Base-by-base conservation (phyloP, 2,329 filamentous ascomycete genomes). In the Ramichloridium luteum region DNA sequence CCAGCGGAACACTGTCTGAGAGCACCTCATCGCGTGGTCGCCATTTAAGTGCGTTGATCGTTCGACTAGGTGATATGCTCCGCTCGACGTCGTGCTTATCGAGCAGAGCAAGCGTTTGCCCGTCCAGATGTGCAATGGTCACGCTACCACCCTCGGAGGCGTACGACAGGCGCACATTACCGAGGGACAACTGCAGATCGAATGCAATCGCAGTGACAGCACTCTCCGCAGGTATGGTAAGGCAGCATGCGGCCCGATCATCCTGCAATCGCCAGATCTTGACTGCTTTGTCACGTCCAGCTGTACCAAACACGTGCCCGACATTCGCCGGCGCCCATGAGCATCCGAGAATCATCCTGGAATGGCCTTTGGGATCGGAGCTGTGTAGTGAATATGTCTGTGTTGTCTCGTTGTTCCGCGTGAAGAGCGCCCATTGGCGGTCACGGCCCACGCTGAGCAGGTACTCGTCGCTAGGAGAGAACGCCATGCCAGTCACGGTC, bases 381-480 rank as follows among this genome's bases (percentile, higher is more conserved):
- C 76, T 64, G 23, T 72, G 55, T 3, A 78, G 61, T 14, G 55
- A 58, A 48, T 80, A 94, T 10, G 50, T 52, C 4, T 50, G 52
- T 11, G 38, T 31, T 3, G 50, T 50, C 14, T 55, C 47, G 4
- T 45, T 48, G 18, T 59, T 59, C 23, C 74, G 65, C 46, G 72
- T 61, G 53, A 88, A 98, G 1, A 96, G 64, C 0, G 76, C 77
- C 85, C 88, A 98, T 56, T 93, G 83, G 9, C 90, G 68, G 56
- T 98, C 90, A 37, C 90, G 68, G 2, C 90, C 88, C 2, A 94
- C 88, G 40, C 84, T 94, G 2, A 98, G 67, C 11, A 98, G 66
- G 38, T 74, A 77, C 6, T 54, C 55, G 52, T 90, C 82, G 46
- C 88, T 78, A 0, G 57, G 50, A 0, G 81, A 86, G 60, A 96